These are phyloP conservation scores for Thecamonas trahens DNA, from an alignment of 78 protist genomes.

Conservation along the genomic window DNA sequence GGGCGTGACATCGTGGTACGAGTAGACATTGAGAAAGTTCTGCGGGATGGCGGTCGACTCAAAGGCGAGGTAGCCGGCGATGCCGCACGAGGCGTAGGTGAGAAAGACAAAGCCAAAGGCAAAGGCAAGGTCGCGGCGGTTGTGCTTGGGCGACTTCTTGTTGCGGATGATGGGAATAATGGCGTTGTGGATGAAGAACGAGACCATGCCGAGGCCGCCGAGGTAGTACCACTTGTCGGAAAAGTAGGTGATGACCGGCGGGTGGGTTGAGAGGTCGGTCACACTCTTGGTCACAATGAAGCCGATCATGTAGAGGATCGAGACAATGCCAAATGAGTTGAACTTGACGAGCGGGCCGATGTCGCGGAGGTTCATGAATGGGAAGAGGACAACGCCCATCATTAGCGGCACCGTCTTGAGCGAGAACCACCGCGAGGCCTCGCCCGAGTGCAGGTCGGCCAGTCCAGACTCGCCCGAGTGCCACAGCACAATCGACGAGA, in stretches of 20 bases:
- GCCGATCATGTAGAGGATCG: neutral
- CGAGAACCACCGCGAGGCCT: too few relatives aligned
- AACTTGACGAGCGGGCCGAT: neutral
- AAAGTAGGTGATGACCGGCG: neutral
- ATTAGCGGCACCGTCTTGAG: too few relatives aligned
- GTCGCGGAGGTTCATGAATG: neutral
- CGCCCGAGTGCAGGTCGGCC: neutral
- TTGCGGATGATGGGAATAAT: neutral
- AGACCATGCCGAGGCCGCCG: neutral
- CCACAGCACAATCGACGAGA: neutral
- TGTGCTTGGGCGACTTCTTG: neutral
- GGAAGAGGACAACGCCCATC: neutral
- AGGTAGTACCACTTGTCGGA: neutral
- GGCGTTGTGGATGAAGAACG: constrained; percentile 11
- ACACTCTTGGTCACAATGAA: neutral
- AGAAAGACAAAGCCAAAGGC: neutral
- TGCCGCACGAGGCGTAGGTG: neutral
- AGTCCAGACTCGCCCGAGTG: neutral
- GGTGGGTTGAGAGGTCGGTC: neutral
- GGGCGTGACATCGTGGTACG: neutral
- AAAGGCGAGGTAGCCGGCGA: neutral
- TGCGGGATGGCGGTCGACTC: neutral
- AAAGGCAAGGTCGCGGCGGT: neutral
- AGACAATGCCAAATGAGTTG: neutral
- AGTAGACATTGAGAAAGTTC: neutral